Conservation (phyloP, 2,329 filamentous ascomycete genomes). For the Ceratocystis papillata region DNA sequence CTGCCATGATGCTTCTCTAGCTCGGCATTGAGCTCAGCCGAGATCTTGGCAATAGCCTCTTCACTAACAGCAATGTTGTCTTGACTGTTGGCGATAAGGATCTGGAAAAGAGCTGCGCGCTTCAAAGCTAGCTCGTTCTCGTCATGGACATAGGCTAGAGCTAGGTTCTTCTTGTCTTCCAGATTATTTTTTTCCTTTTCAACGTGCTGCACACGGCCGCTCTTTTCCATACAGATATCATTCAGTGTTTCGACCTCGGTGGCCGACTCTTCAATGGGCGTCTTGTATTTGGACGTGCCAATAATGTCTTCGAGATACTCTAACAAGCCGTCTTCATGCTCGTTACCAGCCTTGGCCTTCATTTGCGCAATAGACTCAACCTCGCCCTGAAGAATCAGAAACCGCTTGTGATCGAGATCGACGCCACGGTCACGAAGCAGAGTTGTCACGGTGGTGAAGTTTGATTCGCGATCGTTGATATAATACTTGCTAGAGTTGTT, state of each 20-base stretch:
- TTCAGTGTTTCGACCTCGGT: conserved; percentile 84
- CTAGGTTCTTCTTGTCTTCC: conserved; percentile 95
- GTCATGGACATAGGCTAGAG: conserved; percentile 74
- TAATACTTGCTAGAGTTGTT: conserved; percentile 99
- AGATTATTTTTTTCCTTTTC: conserved; percentile 91
- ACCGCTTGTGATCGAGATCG: conserved; percentile 95
- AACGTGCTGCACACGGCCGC: conserved; percentile 86
- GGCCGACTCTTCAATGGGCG: conserved; percentile 88
- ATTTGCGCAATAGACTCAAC: conserved; percentile 98
- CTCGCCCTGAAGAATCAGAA: conserved; percentile 92
- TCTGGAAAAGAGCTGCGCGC: conserved; percentile 83
- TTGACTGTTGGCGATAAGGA: conserved; percentile 77
- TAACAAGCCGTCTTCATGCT: conserved; percentile 90
- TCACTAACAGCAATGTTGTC: conserved; percentile 82
- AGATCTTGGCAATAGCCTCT: conserved; percentile 84
- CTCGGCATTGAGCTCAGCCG: conserved; percentile 74
- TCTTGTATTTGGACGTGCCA: conserved; percentile 96
- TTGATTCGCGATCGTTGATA: conserved; percentile 80
- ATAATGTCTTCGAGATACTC: conserved; percentile 99
- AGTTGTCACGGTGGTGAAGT: conserved; percentile 82
- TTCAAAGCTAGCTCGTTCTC: conserved; percentile 88
- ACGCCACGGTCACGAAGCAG: conserved; percentile 79
- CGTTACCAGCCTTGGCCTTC: conserved; percentile 90
- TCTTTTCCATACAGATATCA: conserved; percentile 91
- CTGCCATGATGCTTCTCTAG: conserved; percentile 84